Evolutionary conservation across 768 basidiomycete genomes (phyloP).

Genomic region (Suillus bovinus): DNA sequence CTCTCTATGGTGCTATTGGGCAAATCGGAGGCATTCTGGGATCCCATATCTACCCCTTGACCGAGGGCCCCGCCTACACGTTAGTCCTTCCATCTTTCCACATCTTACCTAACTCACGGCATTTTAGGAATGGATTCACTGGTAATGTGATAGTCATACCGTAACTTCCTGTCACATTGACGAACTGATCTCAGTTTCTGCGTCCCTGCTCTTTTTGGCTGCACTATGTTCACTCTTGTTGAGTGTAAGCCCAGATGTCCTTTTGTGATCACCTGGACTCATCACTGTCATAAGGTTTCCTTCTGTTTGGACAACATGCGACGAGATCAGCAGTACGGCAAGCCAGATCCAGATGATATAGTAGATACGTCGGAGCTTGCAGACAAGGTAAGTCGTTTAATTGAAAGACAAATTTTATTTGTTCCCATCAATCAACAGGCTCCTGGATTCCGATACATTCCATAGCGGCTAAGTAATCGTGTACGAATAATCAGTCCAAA

Average conservation of each 20-base stretch:
- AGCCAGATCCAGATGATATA: conserved; percentile 42
- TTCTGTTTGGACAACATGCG: conserved; percentile 25
- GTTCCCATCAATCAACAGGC: conserved; percentile 39
- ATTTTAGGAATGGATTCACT: not conserved
- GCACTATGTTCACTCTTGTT: conserved; percentile 4
- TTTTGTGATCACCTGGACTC: not conserved
- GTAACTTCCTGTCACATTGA: not conserved
- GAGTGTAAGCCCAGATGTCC: not conserved
- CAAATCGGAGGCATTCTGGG: conserved; percentile 43
- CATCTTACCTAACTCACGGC: not conserved
- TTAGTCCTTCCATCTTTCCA: conserved; percentile 15
- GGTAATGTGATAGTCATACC: not conserved
- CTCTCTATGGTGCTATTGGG: conserved; percentile 43
- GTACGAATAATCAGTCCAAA: not conserved
- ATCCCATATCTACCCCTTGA: conserved; percentile 43
- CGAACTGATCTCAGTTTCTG: not conserved
- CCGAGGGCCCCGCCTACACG: conserved; percentile 41
- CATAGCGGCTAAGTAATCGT: conserved; percentile 14
- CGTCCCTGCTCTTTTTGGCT: not conserved
- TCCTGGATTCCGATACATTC: conserved; percentile 59
- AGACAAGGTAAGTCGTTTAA: conserved; percentile 48
- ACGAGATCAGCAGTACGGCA: conserved; percentile 55
- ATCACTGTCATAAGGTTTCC: not conserved
- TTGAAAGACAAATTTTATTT: not conserved
- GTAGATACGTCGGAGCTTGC: conserved; percentile 68